Conservation (phyloP, 257 asterid species). For the Ophiorrhiza pumila region DNA sequence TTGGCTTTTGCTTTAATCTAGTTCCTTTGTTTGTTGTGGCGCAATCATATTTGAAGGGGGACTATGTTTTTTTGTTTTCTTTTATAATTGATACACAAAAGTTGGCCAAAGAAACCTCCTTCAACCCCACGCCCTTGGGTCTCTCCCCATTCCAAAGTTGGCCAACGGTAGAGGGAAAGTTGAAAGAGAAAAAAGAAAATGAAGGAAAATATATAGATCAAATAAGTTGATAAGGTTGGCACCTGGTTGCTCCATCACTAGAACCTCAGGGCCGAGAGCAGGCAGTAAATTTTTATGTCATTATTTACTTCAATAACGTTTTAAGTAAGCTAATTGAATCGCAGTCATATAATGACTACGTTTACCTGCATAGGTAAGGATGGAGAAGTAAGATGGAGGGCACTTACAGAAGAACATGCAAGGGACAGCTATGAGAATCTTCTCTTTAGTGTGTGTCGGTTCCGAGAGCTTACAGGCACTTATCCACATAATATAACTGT, state of each 20-base stretch:
- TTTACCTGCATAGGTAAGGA: slow-evolving; percentile 49
- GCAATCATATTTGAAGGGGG: not conserved
- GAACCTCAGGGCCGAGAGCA: no score
- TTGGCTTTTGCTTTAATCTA: not conserved
- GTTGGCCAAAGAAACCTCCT: no score
- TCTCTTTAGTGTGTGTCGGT: slow-evolving; percentile 83
- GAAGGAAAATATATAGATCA: not conserved
- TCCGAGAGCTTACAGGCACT: slow-evolving; percentile 88
- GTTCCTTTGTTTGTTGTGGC: not conserved
- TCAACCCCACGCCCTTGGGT: no score
- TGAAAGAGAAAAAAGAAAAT: not conserved
- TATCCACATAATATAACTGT: slow-evolving; percentile 90
- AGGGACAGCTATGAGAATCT: slow-evolving; percentile 92
- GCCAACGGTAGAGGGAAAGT: not conserved
- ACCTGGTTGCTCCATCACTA: not conserved
- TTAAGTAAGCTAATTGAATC: slow-evolving; percentile 1
- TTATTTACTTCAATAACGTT: not conserved
- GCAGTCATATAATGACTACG: not conserved
- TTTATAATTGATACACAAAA: not conserved
- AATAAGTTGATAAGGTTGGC: not conserved
- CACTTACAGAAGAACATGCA: slow-evolving; percentile 68
- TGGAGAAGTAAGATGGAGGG: slow-evolving; percentile 62
- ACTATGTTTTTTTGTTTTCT: not conserved
- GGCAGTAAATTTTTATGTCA: not conserved
- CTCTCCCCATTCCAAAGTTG: no score